Percentiles rank a stretch among this genome's conserved stretches.
Evolutionary conservation across 345 rosid species (phyloP).

Genomic region (Brassica juncea): DNA sequence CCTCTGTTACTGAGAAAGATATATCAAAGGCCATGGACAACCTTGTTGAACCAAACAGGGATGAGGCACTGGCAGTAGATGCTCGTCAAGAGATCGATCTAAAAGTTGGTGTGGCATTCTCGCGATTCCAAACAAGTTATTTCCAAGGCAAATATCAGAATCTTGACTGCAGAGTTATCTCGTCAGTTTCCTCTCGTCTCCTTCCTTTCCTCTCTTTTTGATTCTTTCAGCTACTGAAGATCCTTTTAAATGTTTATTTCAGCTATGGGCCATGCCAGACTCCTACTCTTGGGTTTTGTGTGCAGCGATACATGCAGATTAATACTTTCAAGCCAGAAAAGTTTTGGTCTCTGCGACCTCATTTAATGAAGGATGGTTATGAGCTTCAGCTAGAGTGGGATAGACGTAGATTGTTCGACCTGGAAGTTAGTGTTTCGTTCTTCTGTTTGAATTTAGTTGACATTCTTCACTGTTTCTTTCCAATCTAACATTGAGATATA

Average conservation of each 20-base stretch:
- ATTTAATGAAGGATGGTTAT: constrained; percentile 61
- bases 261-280: constrained; percentile 98
- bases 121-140: constrained; percentile 87
- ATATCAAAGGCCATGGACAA: constrained; percentile 82
- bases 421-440: constrained; percentile 59
- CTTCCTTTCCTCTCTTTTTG: constrained; percentile 10
- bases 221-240: constrained; percentile 18
- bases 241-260: constrained; percentile 45
- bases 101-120: constrained; percentile 98
- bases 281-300: constrained; percentile 97
- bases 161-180: constrained; percentile 93
- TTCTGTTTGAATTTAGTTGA: constrained; percentile 10
- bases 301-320: constrained; percentile 87
- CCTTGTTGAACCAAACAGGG: constrained; percentile 77
- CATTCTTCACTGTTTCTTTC: constrained; percentile 26
- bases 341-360: constrained; percentile 77
- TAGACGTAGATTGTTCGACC: constrained; percentile 80
- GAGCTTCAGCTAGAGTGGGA: constrained; percentile 95
- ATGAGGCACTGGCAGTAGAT: constrained; percentile 95
- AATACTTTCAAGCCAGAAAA: constrained; percentile 86
- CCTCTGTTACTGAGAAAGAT: constrained; percentile 96
- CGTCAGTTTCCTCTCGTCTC: constrained; percentile 62
- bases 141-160: constrained; percentile 96
- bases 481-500: constrained; percentile 1
- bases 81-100: constrained; percentile 99